Evolutionary conservation across 305 asterid species (phyloP).

Genomic region (Stenogyne calaminthoides): DNA sequence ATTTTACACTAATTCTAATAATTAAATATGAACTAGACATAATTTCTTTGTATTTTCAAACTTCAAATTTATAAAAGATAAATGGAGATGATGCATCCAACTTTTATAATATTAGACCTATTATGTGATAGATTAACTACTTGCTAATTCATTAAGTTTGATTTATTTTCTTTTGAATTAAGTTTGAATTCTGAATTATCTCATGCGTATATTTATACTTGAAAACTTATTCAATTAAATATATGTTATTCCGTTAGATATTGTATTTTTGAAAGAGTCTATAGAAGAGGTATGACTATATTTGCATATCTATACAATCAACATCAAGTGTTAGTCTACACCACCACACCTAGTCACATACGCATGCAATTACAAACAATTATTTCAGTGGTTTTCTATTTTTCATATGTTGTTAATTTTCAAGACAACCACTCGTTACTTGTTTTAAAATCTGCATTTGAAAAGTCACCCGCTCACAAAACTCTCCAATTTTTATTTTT

Average conservation of each 20-base stretch:
- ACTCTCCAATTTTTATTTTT: background rate
- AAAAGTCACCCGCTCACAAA: background rate
- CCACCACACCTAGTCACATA: background rate
- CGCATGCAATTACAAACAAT: slow-evolving; percentile 24
- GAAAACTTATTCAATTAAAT: background rate
- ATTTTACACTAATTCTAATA: background rate
- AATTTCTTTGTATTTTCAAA: no score
- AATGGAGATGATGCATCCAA: background rate
- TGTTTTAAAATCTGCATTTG: background rate
- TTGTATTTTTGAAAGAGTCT: background rate
- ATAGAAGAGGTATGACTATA: background rate
- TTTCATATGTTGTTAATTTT: background rate
- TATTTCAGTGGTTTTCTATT: background rate
- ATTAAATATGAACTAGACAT: background rate
- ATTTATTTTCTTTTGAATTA: no score
- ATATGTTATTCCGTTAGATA: background rate
- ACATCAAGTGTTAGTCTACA: slow-evolving; percentile 27
- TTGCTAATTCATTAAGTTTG: background rate
- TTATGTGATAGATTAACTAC: no score
- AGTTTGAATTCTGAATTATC: background rate
- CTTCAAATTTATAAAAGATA: background rate
- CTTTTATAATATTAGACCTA: no score
- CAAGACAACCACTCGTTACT: background rate
- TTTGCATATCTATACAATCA: slow-evolving; percentile 15
- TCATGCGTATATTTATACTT: background rate